Conservation (phyloP, 495 filamentous ascomycete species). For the Chaetomidium leptoderma region DNA sequence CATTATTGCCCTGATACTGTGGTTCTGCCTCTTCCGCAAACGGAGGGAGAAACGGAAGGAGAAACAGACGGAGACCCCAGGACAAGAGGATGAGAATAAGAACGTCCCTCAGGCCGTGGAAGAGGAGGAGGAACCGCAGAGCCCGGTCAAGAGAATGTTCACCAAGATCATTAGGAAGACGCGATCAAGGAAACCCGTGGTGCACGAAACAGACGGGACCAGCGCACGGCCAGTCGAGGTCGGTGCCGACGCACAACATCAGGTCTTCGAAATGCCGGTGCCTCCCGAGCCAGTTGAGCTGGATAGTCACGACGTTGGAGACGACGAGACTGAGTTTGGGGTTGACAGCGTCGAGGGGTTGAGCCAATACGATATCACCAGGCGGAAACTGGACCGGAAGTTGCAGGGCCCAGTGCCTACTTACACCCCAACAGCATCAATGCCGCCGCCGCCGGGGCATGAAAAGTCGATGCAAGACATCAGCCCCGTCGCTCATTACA, state of each 20-base stretch:
- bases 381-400: slow-evolving; percentile 44
- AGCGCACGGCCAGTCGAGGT: slow-evolving; percentile 40
- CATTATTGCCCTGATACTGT: slow-evolving; percentile 34
- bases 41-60: slow-evolving; percentile 26
- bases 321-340: slow-evolving; percentile 36
- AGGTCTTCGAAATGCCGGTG: slow-evolving; percentile 48
- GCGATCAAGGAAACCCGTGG: slow-evolving; percentile 22
- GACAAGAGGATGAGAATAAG: slow-evolving; percentile 26
- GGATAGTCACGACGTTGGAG: slow-evolving; percentile 39
- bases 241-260: slow-evolving; percentile 43
- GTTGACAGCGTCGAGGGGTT: slow-evolving; percentile 28
- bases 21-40: slow-evolving; percentile 33
- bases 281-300: slow-evolving; percentile 47
- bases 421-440: slow-evolving; percentile 26
- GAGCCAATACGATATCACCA: slow-evolving; percentile 43
- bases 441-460: slow-evolving; percentile 5
- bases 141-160: slow-evolving; percentile 35
- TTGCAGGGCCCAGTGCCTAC: slow-evolving; percentile 38
- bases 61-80: slow-evolving; percentile 13
- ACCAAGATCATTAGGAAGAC: slow-evolving; percentile 32
- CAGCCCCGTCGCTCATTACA: slow-evolving; percentile 37
- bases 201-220: slow-evolving; percentile 21
- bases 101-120: slow-evolving; percentile 23
- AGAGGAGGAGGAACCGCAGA: slow-evolving; percentile 24
- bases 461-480: slow-evolving; percentile 40